These are phyloP conservation scores for Orbilia ellipsospora DNA, from an alignment of 2,329 filamentous ascomycete species.

Conservation along the genomic window DNA sequence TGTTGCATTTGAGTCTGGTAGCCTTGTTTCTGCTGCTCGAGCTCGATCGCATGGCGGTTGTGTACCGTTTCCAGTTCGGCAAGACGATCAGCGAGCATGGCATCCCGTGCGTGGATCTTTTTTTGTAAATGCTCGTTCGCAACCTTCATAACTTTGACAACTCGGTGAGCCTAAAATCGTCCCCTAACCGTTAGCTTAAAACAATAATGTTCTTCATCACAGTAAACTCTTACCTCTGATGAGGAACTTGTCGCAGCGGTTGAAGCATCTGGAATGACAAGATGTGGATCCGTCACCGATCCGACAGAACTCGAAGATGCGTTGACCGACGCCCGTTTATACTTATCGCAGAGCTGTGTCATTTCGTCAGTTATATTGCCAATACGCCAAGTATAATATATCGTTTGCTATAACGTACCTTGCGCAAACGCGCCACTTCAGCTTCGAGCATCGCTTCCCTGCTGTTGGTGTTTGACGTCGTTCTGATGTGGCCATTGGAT, in stretches of 20 bases:
- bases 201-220: not conserved
- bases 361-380: not conserved
- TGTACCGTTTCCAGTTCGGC: conserved; percentile 40
- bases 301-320: conserved; percentile 33
- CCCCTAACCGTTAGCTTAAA: not conserved
- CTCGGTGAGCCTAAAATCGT: conserved; percentile 34
- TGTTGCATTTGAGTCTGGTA: conserved; percentile 32
- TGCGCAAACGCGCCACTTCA: conserved; percentile 47
- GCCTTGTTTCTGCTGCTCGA: conserved; percentile 44
- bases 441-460: conserved; percentile 46
- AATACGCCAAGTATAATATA: not conserved
- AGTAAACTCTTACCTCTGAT: conserved; percentile 25
- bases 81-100: conserved; percentile 44
- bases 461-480: conserved; percentile 22
- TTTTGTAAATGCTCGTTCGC: conserved; percentile 52
- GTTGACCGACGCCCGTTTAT: conserved; percentile 41
- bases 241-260: conserved; percentile 5
- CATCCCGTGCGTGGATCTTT: conserved; percentile 49
- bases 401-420: conserved; percentile 17
- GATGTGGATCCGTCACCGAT: conserved; percentile 17
- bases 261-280: conserved; percentile 25
- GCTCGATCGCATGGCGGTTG: conserved; percentile 35
- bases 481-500: conserved; percentile 15
- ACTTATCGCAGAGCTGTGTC: conserved; percentile 39
- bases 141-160: conserved; percentile 50